A percentile compares a stretch with the other conserved stretches of the same genome.
These are phyloP conservation scores for Auxenochlorella pyrenoidosa DNA, from an alignment of 139 green algal genomes.

Conservation along the genomic window DNA sequence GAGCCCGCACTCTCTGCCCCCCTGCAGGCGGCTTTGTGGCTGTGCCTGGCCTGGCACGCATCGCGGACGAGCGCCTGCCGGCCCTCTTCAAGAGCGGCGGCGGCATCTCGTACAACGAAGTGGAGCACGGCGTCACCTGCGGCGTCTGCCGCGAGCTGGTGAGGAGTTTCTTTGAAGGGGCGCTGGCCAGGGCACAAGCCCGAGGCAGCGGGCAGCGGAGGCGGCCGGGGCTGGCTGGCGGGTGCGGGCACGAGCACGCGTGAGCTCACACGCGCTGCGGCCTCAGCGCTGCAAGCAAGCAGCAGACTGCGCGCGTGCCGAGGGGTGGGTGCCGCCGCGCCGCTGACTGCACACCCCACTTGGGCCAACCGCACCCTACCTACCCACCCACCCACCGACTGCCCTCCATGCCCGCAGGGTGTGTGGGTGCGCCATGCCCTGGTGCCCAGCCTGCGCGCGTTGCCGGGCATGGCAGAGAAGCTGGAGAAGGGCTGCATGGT, in stretches of 20 bases:
- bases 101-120: constrained; percentile 31
- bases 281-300: no score
- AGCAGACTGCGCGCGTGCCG: no score
- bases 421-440: constrained; percentile 46
- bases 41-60: constrained; percentile 6
- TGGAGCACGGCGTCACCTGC: constrained; percentile 27
- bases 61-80: constrained; percentile 12
- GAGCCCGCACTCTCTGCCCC: no score
- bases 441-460: constrained; percentile 17
- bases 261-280: no score
- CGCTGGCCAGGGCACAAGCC: no score
- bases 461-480: constrained; percentile 22
- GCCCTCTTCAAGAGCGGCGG: constrained; percentile 27
- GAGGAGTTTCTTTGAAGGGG: background rate
- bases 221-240: no score
- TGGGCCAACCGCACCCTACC: background rate
- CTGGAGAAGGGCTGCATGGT: constrained; percentile 38
- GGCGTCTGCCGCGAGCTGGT: constrained; percentile 39
- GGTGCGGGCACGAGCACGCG: no score
- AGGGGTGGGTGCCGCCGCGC: no score
- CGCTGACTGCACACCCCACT: no score
- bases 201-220: no score
- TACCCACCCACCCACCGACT: background rate
- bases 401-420: background rate
- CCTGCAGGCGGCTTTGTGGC: constrained; percentile 7